A percentile compares a stretch with the other conserved stretches of the same genome.
phyloP scores from a whole-genome alignment of 257 asterid genomes.

The Solanum stenotomum region DNA sequence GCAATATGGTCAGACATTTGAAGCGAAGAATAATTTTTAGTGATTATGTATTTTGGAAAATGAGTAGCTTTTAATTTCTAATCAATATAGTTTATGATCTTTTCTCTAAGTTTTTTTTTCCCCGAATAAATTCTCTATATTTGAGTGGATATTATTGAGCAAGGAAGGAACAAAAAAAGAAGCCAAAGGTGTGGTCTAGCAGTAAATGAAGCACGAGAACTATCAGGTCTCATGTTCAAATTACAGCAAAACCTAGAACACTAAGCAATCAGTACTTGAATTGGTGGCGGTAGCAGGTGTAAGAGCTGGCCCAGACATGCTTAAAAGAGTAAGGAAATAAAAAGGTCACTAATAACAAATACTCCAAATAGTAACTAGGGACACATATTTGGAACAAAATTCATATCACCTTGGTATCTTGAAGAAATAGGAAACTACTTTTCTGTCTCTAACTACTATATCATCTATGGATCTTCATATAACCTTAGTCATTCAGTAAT shows the following conservation, averaged over 20 bases:
- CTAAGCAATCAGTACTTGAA: background rate
- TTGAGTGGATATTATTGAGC: background rate
- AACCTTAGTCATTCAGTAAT: background rate
- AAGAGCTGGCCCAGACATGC: background rate
- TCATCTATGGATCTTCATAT: background rate
- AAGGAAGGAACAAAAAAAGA: background rate
- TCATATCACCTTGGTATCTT: background rate
- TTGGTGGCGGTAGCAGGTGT: background rate
- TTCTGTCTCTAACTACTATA: background rate
- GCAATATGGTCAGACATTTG: conserved; percentile 1
- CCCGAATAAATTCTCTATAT: background rate
- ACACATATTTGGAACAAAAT: background rate
- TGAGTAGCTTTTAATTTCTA: background rate
- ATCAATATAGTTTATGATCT: background rate
- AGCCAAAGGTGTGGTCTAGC: background rate
- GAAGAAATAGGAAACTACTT: background rate
- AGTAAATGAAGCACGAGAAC: background rate
- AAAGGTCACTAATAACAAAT: background rate
- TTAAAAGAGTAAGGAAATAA: background rate
- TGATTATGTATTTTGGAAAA: background rate
- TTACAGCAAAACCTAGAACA: background rate
- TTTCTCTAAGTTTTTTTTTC: background rate
- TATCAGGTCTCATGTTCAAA: background rate
- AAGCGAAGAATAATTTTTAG: background rate
- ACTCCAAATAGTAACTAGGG: background rate